Conservation (phyloP, 768 basidiomycete genomes). For the Floccularia luteovirens region DNA sequence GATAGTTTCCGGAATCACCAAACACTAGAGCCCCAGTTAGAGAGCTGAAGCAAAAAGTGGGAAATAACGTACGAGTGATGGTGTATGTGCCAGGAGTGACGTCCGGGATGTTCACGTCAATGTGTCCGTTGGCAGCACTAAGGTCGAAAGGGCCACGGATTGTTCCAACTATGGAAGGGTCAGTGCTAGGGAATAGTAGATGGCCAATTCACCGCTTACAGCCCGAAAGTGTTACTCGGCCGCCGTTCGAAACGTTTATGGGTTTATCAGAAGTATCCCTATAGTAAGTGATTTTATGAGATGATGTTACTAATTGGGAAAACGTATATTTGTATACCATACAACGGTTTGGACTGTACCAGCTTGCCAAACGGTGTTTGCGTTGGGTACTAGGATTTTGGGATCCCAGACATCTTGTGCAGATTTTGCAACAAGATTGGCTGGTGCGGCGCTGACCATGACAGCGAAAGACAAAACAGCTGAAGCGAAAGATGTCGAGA, state of each 20-base stretch:
- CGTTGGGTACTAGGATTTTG: conserved; percentile 17
- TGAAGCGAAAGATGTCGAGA: conserved; percentile 14
- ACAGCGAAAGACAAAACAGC: conserved; percentile 16
- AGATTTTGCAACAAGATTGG: conserved; percentile 13
- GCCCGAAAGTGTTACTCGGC: too few species aligned
- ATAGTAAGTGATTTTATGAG: background rate
- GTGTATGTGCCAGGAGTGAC: conserved; percentile 24
- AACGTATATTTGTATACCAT: conserved; percentile 22
- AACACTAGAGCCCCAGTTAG: conserved; percentile 27
- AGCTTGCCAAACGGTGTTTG: conserved; percentile 18
- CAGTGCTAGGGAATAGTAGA: too few species aligned
- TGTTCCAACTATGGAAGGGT: too few species aligned
- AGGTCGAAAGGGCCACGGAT: too few species aligned
- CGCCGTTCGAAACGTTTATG: conserved; percentile 30
- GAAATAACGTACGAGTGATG: conserved; percentile 32
- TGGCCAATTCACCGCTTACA: too few species aligned
- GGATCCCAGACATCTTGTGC: conserved; percentile 23
- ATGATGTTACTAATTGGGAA: background rate
- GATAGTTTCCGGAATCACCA: conserved; percentile 40
- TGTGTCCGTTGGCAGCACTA: too few species aligned
- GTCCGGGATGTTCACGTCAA: conserved; percentile 27
- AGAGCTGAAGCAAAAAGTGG: background rate
- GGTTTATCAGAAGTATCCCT: conserved; percentile 35
- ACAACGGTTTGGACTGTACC: conserved; percentile 16
- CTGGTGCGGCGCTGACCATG: conserved; percentile 15